phyloP scores from a whole-genome alignment of 2,329 filamentous ascomycete genomes.

The Teratosphaeria pseudoeucalypti region DNA sequence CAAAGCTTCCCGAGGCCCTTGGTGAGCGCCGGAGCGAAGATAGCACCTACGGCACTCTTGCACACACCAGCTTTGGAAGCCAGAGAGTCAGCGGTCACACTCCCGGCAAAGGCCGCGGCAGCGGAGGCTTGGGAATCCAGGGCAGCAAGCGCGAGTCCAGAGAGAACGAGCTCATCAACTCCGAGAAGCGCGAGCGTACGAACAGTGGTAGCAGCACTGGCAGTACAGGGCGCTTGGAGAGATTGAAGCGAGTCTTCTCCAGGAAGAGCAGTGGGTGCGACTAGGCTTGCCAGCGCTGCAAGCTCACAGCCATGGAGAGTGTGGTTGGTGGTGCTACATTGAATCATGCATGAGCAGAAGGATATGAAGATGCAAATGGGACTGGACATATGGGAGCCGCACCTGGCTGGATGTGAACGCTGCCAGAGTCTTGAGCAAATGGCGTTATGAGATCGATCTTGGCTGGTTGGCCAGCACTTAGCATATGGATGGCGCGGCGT shows the following conservation, averaged over 20 bases:
- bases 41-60: not conserved
- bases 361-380: not conserved
- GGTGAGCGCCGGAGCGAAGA: not conserved
- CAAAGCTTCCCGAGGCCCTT: not conserved
- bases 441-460: not conserved
- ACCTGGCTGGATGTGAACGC: not conserved
- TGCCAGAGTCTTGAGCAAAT: not conserved
- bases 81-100: not conserved
- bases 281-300: not conserved
- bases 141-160: not conserved
- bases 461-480: not conserved
- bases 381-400: not conserved
- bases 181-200: conserved; percentile 9
- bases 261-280: conserved; percentile 7
- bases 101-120: not conserved
- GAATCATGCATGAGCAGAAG: not conserved
- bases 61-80: not conserved
- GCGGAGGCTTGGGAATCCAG: not conserved
- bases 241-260: conserved; percentile 6
- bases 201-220: conserved; percentile 5
- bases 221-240: conserved; percentile 1
- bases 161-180: not conserved
- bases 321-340: not conserved
- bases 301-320: not conserved
- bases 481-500: not conserved